Evolutionary conservation across 805 yeast species (phyloP).

Genomic region (Kodamaea kakaduensis): DNA sequence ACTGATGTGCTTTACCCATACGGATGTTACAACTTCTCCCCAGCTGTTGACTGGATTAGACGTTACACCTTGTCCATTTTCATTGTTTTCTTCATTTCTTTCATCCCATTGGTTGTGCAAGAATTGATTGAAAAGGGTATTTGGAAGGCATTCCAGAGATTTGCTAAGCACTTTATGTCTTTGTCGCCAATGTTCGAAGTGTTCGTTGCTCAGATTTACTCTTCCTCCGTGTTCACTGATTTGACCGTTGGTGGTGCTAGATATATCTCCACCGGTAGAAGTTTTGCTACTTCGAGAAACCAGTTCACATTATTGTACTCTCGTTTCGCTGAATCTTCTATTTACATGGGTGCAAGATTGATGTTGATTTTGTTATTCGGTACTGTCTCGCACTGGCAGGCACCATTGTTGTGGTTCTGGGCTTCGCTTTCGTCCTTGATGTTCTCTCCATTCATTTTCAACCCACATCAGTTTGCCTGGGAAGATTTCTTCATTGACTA

Average conservation of each 20-base stretch:
- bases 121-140: constrained; percentile 80
- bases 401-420: constrained; percentile 97
- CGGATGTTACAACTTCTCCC: constrained; percentile 71
- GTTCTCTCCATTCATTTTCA: constrained; percentile 90
- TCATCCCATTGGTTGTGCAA: constrained; percentile 73
- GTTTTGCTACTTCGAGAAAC: constrained; percentile 77
- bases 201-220: constrained; percentile 75
- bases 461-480: constrained; percentile 97
- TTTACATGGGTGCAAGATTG: constrained; percentile 79
- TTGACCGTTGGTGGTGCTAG: constrained; percentile 82
- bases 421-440: constrained; percentile 81
- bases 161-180: constrained; percentile 63
- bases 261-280: constrained; percentile 83
- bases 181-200: constrained; percentile 81
- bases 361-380: constrained; percentile 69
- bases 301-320: constrained; percentile 72
- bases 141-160: constrained; percentile 69
- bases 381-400: constrained; percentile 82
- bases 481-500: constrained; percentile 94
- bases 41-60: constrained; percentile 77
- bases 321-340: constrained; percentile 77
- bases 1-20: constrained; percentile 63
- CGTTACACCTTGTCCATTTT: constrained; percentile 78
- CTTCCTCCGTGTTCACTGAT: constrained; percentile 67
- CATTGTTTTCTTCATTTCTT: constrained; percentile 77